Evolutionary conservation across 192 early-diverging fungal species (phyloP), one percentile per base, ranked within the genome.

Genomic region (Dissophora ornata): DNA sequence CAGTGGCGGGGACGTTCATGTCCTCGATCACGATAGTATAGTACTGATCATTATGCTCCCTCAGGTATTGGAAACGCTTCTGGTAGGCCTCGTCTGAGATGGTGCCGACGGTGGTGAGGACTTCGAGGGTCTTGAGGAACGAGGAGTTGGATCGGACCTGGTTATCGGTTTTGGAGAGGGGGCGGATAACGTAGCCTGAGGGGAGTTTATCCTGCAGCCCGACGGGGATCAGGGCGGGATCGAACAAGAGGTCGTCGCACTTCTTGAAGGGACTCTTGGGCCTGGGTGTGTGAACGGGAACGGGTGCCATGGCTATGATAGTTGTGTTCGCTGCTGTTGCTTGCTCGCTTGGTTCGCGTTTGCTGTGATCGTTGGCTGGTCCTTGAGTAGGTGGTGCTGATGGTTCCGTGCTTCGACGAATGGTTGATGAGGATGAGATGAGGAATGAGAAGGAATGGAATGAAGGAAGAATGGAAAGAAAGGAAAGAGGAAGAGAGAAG

Each of bases 1-100:
- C 57, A 2, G 63, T 61, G 0, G 58, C 42, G 21, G 73, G 63
- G 0, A 57, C 73, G 26, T 77, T 77, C 73, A 77, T 77, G 30
- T 77, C 73, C 59, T 77, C 73, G 51, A 95, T 93, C n/a, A 93
- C 92, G 46, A 94, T 89, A 13, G 90, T 92, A 55, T 83, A 92
- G 78, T 91, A 94, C 82, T 93, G 86, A 69, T 95, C 85, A 67
- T 86, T 93, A 66, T 90, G 91, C 8, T 87, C 64, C 79, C 91
- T 88, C 40, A 95, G 64, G 70, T 93, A 94, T 44, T 86, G 61
- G 80, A 89, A 94, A 4, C 93, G 87, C 26, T 90, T 88, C 87
- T 64, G 67, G 71, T 88, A 95, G 47, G 85, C 79, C 8, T 82
- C 85, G 64, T 91, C 90, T n/a, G 89, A 75, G 57, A 92, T 84